Evolutionary conservation across 1,139 yeast species (phyloP), one percentile per base, ranked within the genome.

Genomic region (Ogataea hybrid): DNA sequence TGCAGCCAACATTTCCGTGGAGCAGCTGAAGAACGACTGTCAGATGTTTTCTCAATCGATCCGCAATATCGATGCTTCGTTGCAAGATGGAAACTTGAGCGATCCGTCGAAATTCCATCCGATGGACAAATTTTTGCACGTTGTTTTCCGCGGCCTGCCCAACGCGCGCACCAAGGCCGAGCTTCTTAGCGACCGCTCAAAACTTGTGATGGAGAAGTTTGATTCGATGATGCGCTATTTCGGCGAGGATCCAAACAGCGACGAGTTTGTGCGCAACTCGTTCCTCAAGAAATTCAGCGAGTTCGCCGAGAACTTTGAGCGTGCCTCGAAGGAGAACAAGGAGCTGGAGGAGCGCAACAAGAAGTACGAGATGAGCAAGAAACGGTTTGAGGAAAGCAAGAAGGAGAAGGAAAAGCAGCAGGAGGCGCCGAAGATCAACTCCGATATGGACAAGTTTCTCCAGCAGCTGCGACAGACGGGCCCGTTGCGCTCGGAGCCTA

Each of bases 261-360:
- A 85, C 61, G 63, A 61, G 22, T 78, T 89, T 50, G 81, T 84
- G 1, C 77, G 84, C 44, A 77, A 79, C 49, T 70, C 82, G 2
- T 92, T 92, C 62, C 81, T 92, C 57, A 71, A 76, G 49, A 84
- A 84, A 61, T 87, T 92, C 61, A 69, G 89, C 11, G 81, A 84
- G 50, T 92, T 92, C 62, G 72, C 84, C 11, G 68, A 69, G 29
- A 88, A 84, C 54, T 92, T 86, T 66, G 80, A 81, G 59, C 79
- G 79, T 56, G 95, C 87, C 5, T 81, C 84, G 44, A 69, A 69
- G 33, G 96, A 90, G 49, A 92, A 92, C 56, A 61, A 81, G 39
- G 79, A 77, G 47, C 74, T 81, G 23, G 98, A 92, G 64, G 94
- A 84, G 53, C 90, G 88, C 56, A 71, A 81, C 39, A 73, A 88